Percentiles rank a stretch among this genome's conserved stretches.
phyloP scores from a whole-genome alignment of 371 early-diverging fungal genomes.

The Syncephalastrum contaminatum region DNA sequence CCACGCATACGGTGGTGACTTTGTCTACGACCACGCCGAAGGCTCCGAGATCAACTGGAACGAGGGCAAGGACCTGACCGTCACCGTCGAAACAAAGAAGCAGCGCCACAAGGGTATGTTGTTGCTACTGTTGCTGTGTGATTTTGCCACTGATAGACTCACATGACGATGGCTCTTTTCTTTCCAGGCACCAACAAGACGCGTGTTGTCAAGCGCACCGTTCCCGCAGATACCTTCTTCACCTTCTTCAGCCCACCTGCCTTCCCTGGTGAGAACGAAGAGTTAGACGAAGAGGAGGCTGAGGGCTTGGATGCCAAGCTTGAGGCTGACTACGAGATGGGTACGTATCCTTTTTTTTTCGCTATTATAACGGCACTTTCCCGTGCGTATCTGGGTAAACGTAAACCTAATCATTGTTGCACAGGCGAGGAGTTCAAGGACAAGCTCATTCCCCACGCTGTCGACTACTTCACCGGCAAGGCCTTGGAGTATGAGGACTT shows the following conservation, averaged over 20 bases:
- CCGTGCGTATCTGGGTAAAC: too few species aligned
- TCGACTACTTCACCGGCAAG: conserved; percentile 98
- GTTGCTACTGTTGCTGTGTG: conserved; percentile 18
- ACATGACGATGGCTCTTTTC: background rate
- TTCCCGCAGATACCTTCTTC: conserved; percentile 94
- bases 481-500: conserved; percentile 82
- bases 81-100: conserved; percentile 92
- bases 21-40: conserved; percentile 89
- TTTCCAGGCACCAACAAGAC: conserved; percentile 87
- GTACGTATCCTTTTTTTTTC: conserved; percentile 24
- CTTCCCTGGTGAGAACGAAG: conserved; percentile 73
- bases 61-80: conserved; percentile 90
- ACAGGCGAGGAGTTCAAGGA: conserved; percentile 89
- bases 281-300: conserved; percentile 73
- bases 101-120: conserved; percentile 90
- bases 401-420: background rate
- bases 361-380: conserved; percentile 3
- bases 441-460: conserved; percentile 90
- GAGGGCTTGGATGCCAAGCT: conserved; percentile 77
- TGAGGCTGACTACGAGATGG: conserved; percentile 92
- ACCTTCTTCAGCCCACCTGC: conserved; percentile 87
- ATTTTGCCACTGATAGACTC: conserved; percentile 1
- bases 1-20: conserved; percentile 69
- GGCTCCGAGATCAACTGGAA: conserved; percentile 93
- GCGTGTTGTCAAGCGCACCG: conserved; percentile 93